These are phyloP conservation scores for Senecio squalidus DNA, from an alignment of 140 eudicot genomes.

Conservation along the genomic window DNA sequence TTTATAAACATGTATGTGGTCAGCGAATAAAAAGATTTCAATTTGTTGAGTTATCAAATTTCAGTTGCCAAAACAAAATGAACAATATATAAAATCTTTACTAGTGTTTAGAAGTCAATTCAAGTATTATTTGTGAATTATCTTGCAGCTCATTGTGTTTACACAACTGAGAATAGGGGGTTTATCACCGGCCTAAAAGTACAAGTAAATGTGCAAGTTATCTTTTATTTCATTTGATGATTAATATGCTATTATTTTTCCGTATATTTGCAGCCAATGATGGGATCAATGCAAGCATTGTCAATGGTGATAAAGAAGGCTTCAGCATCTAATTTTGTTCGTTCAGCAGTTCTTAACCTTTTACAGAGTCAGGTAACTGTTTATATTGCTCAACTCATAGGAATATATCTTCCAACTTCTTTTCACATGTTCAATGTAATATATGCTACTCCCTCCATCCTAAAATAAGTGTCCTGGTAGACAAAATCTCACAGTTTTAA, in stretches of 20 bases:
- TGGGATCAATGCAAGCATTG: conserved; percentile 88
- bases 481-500: too few relatives aligned
- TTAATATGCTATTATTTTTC: not conserved
- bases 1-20: not conserved
- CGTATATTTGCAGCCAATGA: conserved; percentile 69
- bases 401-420: not conserved
- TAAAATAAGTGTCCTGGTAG: too few relatives aligned
- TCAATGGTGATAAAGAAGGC: conserved; percentile 67
- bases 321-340: conserved; percentile 51
- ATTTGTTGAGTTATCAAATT: not conserved
- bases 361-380: conserved; percentile 76
- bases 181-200: conserved; percentile 3
- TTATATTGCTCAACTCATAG: not conserved
- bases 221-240: not conserved
- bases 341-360: conserved; percentile 90
- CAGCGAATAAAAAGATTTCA: not conserved
- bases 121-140: not conserved
- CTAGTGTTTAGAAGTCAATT: not conserved
- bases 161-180: not conserved
- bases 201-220: not conserved
- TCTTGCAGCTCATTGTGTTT: not conserved
- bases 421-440: not conserved
- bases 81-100: not conserved
- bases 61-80: not conserved
- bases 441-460: conserved; percentile 18